A percentile compares a stretch with the other conserved stretches of the same genome.
phyloP scores from a whole-genome alignment of 768 basidiomycete genomes.

The Suillus sp. region DNA sequence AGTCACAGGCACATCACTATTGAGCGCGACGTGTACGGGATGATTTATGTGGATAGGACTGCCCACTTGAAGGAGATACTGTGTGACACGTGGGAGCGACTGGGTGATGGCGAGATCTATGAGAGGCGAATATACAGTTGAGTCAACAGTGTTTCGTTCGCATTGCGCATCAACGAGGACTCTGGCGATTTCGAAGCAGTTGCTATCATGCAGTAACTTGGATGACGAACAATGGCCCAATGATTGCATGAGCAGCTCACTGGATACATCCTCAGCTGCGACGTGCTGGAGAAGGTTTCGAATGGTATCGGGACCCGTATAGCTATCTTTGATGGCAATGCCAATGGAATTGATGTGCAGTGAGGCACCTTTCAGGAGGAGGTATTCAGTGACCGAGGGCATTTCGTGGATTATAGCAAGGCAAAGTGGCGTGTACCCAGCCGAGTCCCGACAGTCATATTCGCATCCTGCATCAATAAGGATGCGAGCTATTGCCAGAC shows the following conservation, averaged over 20 bases:
- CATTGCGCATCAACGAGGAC: not conserved
- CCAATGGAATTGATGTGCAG: not conserved
- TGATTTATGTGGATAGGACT: not conserved
- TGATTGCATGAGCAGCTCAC: not conserved
- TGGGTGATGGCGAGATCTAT: not conserved
- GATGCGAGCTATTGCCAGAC: not conserved
- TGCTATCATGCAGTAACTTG: not conserved
- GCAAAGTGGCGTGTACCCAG: conserved; percentile 1
- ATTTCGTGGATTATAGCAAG: not conserved
- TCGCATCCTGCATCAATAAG: not conserved
- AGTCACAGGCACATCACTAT: not conserved
- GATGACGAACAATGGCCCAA: not conserved
- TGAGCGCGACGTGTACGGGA: not conserved
- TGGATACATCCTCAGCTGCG: not conserved
- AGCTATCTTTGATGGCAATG: not conserved
- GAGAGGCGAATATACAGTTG: not conserved
- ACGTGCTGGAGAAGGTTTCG: not conserved
- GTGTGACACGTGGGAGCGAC: not conserved
- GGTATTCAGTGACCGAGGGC: not conserved
- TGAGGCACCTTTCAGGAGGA: not conserved
- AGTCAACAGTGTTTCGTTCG: not conserved
- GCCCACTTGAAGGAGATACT: not conserved
- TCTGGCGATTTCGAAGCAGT: not conserved
- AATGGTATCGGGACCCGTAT: not conserved
- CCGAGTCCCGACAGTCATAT: not conserved